These are phyloP conservation scores for Penicillium sp. DNA, from an alignment of 2,329 filamentous ascomycete genomes.

Conservation along the genomic window DNA sequence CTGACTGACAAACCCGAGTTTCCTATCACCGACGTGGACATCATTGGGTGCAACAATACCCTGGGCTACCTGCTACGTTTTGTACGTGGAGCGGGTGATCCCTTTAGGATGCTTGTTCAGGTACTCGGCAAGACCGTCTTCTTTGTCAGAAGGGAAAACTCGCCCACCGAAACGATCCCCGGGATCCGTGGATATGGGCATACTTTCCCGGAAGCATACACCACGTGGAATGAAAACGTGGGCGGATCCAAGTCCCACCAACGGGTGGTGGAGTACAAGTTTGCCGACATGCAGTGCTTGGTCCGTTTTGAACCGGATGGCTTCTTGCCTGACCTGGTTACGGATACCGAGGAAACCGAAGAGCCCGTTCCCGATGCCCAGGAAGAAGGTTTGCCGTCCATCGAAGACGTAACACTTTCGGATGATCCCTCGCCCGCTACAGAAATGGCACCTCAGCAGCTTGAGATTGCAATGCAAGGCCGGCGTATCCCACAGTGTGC, in stretches of 20 bases:
- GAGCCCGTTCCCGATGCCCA: background rate
- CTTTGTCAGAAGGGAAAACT: constrained; percentile 61
- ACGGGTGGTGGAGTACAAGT: constrained; percentile 57
- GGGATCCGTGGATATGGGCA: constrained; percentile 63
- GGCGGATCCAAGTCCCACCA: constrained; percentile 61
- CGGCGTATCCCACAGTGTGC: constrained; percentile 40
- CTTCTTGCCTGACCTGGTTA: constrained; percentile 40
- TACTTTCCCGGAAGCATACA: constrained; percentile 65
- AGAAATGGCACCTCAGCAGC: background rate
- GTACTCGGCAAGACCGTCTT: constrained; percentile 58
- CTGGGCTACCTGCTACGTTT: constrained; percentile 62
- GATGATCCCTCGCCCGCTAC: background rate
- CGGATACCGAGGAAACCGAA: background rate
- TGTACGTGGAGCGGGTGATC: constrained; percentile 42
- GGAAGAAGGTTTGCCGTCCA: background rate
- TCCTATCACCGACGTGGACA: constrained; percentile 44
- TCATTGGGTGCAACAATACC: constrained; percentile 61
- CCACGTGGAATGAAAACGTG: constrained; percentile 58
- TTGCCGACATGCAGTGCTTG: constrained; percentile 53
- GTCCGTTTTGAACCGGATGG: constrained; percentile 61
- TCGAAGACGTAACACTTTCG: background rate
- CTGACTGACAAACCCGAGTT: constrained; percentile 41
- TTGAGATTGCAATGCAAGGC: constrained; percentile 25
- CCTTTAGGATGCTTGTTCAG: constrained; percentile 61
- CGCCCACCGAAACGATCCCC: constrained; percentile 55